These are phyloP conservation scores for Mortierella sp. DNA, from an alignment of 371 early-diverging fungal genomes.

Conservation along the genomic window DNA sequence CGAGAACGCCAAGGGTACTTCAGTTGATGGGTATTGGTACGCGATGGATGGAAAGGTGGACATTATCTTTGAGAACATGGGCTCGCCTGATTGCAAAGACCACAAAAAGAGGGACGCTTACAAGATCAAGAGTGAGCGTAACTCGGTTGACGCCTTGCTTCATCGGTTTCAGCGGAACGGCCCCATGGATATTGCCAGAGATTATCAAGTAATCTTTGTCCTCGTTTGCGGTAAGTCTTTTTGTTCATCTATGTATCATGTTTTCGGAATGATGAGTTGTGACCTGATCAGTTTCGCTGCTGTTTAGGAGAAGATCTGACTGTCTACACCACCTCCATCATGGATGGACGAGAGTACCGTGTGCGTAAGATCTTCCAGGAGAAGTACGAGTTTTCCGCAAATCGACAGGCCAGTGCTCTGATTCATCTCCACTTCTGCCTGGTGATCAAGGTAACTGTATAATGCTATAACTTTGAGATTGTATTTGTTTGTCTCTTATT, in stretches of 20 bases:
- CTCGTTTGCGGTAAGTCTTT: slow-evolving; percentile 16
- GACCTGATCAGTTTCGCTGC: slow-evolving; percentile 3
- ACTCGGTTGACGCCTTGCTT: slow-evolving; percentile 13
- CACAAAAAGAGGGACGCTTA: slow-evolving; percentile 12
- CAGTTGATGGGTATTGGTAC: slow-evolving; percentile 23
- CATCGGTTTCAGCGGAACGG: slow-evolving; percentile 23
- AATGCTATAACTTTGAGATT: too few species aligned
- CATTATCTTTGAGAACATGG: slow-evolving; percentile 17
- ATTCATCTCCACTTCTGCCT: too few species aligned
- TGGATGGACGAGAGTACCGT: slow-evolving; percentile 5
- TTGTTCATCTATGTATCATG: not conserved
- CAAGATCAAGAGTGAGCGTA: slow-evolving; percentile 7
- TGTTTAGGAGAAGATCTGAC: slow-evolving; percentile 8
- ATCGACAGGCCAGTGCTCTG: too few species aligned
- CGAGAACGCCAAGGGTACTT: slow-evolving; percentile 10
- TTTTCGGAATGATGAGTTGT: not conserved
- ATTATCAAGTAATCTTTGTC: slow-evolving; percentile 2
- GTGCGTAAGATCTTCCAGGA: slow-evolving; percentile 17
- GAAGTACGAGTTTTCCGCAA: too few species aligned
- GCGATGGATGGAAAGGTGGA: slow-evolving; percentile 11
- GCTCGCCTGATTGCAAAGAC: slow-evolving; percentile 7
- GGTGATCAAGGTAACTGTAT: too few species aligned
- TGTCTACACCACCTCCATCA: slow-evolving; percentile 13
- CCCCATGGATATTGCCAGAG: slow-evolving; percentile 23
- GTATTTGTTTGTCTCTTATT: too few species aligned